Percentiles rank a stretch among this genome's conserved stretches.
These are phyloP conservation scores for Sarocladium kiliense DNA, from an alignment of 2,329 filamentous ascomycete species.

Conservation along the genomic window DNA sequence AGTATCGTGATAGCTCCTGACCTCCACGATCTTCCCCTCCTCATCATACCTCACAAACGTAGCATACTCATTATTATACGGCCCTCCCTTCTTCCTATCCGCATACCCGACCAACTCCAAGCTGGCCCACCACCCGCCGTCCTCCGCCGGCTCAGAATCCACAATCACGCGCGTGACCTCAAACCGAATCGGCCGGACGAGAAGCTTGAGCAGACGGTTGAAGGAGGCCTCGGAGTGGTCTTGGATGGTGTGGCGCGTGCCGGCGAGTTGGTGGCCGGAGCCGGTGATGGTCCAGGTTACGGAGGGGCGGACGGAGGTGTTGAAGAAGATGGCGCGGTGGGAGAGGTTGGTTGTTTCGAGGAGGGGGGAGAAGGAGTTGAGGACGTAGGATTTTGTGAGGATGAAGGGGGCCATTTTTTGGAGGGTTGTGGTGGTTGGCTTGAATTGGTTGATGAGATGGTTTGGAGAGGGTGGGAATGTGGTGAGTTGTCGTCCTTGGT, in stretches of 20 bases:
- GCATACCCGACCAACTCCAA: conserved; percentile 18
- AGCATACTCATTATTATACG: conserved; percentile 20
- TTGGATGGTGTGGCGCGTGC: conserved; percentile 15
- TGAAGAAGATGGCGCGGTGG: conserved; percentile 15
- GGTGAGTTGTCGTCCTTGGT: too few species aligned
- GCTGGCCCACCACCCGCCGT: conserved; percentile 18
- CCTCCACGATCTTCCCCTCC: conserved; percentile 18
- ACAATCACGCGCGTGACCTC: conserved; percentile 16
- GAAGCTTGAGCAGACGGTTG: conserved; percentile 15
- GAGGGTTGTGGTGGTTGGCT: not conserved
- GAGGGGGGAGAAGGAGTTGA: conserved; percentile 16
- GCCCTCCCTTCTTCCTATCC: conserved; percentile 14
- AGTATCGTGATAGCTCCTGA: conserved; percentile 20
- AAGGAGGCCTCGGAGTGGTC: conserved; percentile 17
- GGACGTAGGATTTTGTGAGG: conserved; percentile 18
- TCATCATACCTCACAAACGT: conserved; percentile 19
- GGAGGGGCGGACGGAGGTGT: conserved; percentile 12
- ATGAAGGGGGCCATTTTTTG: conserved; percentile 13
- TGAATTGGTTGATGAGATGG: too few species aligned
- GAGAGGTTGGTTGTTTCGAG: conserved; percentile 13
- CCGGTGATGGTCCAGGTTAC: conserved; percentile 20
- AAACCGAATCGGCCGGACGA: conserved; percentile 17
- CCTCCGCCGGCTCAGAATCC: conserved; percentile 14
- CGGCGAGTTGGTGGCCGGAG: conserved; percentile 17
- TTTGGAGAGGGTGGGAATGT: too few species aligned